Percentiles rank a stretch among this genome's conserved stretches.
Conservation (phyloP, 192 early-diverging fungal genomes). For the Coemansia sp. region DNA sequence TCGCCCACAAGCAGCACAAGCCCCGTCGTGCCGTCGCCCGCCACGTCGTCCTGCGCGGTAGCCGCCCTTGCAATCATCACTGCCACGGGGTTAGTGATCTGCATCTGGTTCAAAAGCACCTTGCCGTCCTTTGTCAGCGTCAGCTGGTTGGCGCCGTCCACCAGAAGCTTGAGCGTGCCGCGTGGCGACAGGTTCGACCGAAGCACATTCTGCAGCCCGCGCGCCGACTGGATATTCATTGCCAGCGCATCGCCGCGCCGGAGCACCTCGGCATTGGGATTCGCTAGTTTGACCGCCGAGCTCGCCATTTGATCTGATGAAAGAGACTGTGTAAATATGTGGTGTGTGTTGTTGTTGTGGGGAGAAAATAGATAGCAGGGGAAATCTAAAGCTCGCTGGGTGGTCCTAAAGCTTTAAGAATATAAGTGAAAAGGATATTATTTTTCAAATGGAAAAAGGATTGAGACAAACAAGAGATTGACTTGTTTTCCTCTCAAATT, state of each 20-base stretch:
- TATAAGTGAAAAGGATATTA: too few species aligned
- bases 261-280: conserved; percentile 98
- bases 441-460: too few species aligned
- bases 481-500: too few species aligned
- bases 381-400: too few species aligned
- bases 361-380: too few species aligned
- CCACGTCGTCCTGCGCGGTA: conserved; percentile 98
- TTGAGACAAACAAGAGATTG: too few species aligned
- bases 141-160: conserved; percentile 92
- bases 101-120: conserved; percentile 98
- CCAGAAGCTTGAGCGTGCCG: conserved; percentile 99
- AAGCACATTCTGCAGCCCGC: conserved; percentile 94
- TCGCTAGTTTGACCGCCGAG: conserved; percentile 88
- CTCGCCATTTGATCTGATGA: conserved; percentile 21
- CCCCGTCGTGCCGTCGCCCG: conserved; percentile 97
- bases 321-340: too few species aligned
- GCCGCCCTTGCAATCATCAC: conserved; percentile 99
- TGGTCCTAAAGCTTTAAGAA: too few species aligned
- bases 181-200: conserved; percentile 95
- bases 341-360: too few species aligned
- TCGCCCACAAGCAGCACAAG: conserved; percentile 97
- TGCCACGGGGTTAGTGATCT: conserved; percentile 99
- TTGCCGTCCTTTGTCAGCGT: conserved; percentile 99
- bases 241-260: conserved; percentile 95
- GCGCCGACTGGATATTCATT: conserved; percentile 93